phyloP scores from a whole-genome alignment of 176 grass and related monocot species.

The Pontederia paniculata region DNA sequence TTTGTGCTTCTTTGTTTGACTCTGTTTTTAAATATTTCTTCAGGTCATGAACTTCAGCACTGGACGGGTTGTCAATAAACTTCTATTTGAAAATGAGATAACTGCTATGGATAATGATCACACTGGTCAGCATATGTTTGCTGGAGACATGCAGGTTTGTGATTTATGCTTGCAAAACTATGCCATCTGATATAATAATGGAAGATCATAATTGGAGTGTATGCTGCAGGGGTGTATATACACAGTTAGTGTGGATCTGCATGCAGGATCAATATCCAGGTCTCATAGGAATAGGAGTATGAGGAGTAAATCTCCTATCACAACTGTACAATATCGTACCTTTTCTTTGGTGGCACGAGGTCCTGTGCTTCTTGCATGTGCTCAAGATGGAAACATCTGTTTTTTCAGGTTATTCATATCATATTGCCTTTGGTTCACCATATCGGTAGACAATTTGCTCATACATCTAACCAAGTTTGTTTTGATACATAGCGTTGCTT shows the following conservation, averaged over 20 bases:
- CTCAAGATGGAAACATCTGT: conserved; percentile 84
- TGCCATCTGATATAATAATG: conserved; percentile 8
- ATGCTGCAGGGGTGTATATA: conserved; percentile 74
- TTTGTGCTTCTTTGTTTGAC: background rate
- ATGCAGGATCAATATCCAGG: conserved; percentile 75
- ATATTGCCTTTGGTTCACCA: conserved; percentile 1
- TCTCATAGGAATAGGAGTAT: conserved; percentile 71
- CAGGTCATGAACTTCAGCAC: conserved; percentile 99
- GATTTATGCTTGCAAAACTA: conserved; percentile 15
- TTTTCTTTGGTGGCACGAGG: conserved; percentile 78
- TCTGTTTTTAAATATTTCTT: conserved; percentile 8
- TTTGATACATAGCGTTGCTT: conserved; percentile 40
- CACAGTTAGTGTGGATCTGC: conserved; percentile 67
- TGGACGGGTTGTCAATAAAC: conserved; percentile 80
- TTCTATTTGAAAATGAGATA: conserved; percentile 79
- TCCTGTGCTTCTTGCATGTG: conserved; percentile 81
- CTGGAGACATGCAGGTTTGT: conserved; percentile 73
- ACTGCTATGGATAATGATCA: conserved; percentile 94
- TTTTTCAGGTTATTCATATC: conserved; percentile 65
- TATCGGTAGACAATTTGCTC: background rate
- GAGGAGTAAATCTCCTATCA: conserved; percentile 66
- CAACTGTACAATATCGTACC: conserved; percentile 69
- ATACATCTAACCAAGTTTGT: conserved; percentile 17
- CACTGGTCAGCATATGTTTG: conserved; percentile 83
- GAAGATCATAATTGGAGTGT: conserved; percentile 5